Conservation (phyloP, 768 basidiomycete genomes). For the Pulveroboletus frians region DNA sequence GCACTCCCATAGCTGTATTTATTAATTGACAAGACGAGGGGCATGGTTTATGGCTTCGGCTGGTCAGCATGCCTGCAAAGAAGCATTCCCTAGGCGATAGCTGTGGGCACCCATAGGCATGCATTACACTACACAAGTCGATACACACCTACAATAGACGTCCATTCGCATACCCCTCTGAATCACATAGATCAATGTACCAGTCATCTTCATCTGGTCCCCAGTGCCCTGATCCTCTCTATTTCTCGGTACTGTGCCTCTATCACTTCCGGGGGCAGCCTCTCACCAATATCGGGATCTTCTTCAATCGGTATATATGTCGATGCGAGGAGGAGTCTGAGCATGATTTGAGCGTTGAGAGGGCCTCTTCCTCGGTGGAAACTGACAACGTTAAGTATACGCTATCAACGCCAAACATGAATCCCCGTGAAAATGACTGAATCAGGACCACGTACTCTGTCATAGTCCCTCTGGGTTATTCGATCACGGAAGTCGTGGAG, state of each 20-base stretch:
- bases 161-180: too few species aligned
- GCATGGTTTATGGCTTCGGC: too few species aligned
- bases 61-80: too few species aligned
- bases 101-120: too few species aligned
- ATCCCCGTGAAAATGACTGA: neutral
- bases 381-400: conserved; percentile 19
- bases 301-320: conserved; percentile 14
- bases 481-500: conserved; percentile 20
- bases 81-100: too few species aligned
- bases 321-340: conserved; percentile 19
- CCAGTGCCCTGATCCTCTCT: conserved; percentile 13
- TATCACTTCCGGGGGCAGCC: conserved; percentile 9
- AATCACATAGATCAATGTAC: neutral
- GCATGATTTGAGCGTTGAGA: conserved; percentile 15
- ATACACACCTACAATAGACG: too few species aligned
- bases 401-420: conserved; percentile 8
- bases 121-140: too few species aligned
- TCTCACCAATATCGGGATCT: conserved; percentile 17
- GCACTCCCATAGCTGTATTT: too few species aligned
- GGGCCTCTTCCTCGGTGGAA: conserved; percentile 22
- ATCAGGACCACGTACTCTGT: conserved; percentile 6
- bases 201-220: neutral
- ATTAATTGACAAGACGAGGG: too few species aligned
- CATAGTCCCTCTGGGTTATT: conserved; percentile 11
- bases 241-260: conserved; percentile 7